A percentile compares a stretch with the other conserved stretches of the same genome.
Conservation (phyloP, 257 asterid genomes). For the Nicotiana benthamiana region DNA sequence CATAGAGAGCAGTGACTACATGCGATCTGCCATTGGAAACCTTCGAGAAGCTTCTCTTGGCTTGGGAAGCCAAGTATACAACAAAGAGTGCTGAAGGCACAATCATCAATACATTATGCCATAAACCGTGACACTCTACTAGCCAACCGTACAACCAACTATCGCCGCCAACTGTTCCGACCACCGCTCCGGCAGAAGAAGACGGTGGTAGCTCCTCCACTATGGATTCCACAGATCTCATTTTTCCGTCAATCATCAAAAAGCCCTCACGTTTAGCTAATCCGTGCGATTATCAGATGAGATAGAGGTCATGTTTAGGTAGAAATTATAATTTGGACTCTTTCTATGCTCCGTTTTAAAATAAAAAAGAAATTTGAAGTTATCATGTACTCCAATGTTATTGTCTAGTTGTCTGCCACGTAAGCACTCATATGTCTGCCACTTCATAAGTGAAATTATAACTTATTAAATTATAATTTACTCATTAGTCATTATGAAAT, state of each 20-base stretch:
- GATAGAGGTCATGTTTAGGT: neutral
- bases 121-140: constrained; percentile 27
- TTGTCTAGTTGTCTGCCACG: neutral
- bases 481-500: no score
- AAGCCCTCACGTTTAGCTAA: neutral
- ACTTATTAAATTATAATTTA: no score
- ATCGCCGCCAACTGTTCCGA: constrained; percentile 5
- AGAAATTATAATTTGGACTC: no score
- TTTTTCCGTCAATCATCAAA: neutral
- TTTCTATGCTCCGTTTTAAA: no score
- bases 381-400: neutral
- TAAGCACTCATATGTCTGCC: neutral
- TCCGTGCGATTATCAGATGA: neutral
- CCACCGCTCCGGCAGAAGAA: neutral
- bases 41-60: constrained; percentile 26
- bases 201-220: constrained; percentile 10
- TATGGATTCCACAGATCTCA: constrained; percentile 9
- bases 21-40: constrained; percentile 34
- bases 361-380: no score
- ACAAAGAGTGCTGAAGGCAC: constrained; percentile 23
- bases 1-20: constrained; percentile 25
- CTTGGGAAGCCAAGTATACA: constrained; percentile 30
- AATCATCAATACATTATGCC: constrained; percentile 25
- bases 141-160: constrained; percentile 15
- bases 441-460: neutral